Conservation (phyloP, 371 early-diverging fungal genomes). For the Lichtheimia ornata region DNA sequence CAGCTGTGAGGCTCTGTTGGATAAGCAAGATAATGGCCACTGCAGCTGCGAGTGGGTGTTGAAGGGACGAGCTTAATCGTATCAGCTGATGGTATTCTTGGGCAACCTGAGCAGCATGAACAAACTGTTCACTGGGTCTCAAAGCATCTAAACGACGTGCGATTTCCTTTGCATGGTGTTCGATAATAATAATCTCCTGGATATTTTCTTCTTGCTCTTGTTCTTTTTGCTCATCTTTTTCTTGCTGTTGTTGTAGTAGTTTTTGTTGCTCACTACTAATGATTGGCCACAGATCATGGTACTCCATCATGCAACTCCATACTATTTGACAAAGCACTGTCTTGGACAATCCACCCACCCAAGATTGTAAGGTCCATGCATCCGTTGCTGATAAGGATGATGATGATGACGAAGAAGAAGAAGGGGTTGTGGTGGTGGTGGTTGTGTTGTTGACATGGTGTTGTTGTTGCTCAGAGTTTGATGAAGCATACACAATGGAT, state of each 20-base stretch:
- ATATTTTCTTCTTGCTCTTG: not conserved
- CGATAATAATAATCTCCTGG: conserved; percentile 16
- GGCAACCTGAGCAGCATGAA: conserved; percentile 25
- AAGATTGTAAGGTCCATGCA: conserved; percentile 20
- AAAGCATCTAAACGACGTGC: conserved; percentile 28
- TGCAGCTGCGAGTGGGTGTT: conserved; percentile 19
- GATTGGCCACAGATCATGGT: conserved; percentile 9
- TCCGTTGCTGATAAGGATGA: conserved; percentile 16
- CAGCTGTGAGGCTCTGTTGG: conserved; percentile 29
- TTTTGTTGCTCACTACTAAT: not conserved
- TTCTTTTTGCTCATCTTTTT: conserved; percentile 1
- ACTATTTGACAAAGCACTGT: conserved; percentile 34
- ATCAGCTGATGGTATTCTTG: conserved; percentile 24
- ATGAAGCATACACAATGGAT: conserved; percentile 8
- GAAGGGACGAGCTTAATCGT: conserved; percentile 18
- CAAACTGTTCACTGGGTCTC: conserved; percentile 40
- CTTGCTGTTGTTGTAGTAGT: not conserved
- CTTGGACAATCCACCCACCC: conserved; percentile 31
- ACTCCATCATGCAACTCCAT: conserved; percentile 18
- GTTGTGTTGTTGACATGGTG: too few relatives aligned
- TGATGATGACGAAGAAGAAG: too few relatives aligned
- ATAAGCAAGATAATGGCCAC: conserved; percentile 30
- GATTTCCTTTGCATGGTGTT: conserved; percentile 19
- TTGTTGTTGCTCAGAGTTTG: not conserved
- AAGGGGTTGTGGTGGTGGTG: too few relatives aligned